These are phyloP conservation scores for Pythium vanterpoolii DNA, from an alignment of 352 stramenopile species.

Conservation along the genomic window DNA sequence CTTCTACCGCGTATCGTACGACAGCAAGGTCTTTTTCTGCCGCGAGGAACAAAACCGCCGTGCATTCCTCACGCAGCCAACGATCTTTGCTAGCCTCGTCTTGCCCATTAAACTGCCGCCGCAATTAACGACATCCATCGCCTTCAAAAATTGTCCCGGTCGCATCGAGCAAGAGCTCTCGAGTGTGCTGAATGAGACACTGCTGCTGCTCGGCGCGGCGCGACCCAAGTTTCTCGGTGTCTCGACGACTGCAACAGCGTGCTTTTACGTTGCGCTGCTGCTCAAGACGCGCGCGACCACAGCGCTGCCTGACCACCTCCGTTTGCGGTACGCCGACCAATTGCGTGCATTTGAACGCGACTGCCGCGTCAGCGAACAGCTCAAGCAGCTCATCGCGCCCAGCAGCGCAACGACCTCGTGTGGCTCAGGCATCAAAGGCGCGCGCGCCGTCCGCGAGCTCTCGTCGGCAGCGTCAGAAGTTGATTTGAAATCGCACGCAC, in stretches of 20 bases:
- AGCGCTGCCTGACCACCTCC: constrained; percentile 21
- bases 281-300: constrained; percentile 39
- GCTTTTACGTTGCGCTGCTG: constrained; percentile 52
- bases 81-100: constrained; percentile 35
- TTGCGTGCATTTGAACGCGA: constrained; percentile 45
- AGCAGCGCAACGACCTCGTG: constrained; percentile 37
- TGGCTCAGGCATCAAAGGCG: constrained; percentile 45
- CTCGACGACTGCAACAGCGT: constrained; percentile 36
- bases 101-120: constrained; percentile 66
- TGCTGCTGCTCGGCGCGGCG: constrained; percentile 47
- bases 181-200: constrained; percentile 52
- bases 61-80: constrained; percentile 45
- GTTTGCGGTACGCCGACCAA: constrained; percentile 25
- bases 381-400: constrained; percentile 36
- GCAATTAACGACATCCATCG: constrained; percentile 32
- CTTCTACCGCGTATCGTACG: constrained; percentile 61
- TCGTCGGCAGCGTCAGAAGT: background rate
- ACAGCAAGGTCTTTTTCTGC: constrained; percentile 59
- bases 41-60: constrained; percentile 39
- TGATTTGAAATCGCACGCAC: background rate
- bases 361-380: constrained; percentile 45
- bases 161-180: constrained; percentile 63
- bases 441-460: constrained; percentile 38
- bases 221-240: constrained; percentile 61
- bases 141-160: constrained; percentile 44